Percentiles rank a stretch among this genome's conserved stretches.
Evolutionary conservation across 371 early-diverging fungal species (phyloP).

Genomic region (Zancudomyces culisetae): DNA sequence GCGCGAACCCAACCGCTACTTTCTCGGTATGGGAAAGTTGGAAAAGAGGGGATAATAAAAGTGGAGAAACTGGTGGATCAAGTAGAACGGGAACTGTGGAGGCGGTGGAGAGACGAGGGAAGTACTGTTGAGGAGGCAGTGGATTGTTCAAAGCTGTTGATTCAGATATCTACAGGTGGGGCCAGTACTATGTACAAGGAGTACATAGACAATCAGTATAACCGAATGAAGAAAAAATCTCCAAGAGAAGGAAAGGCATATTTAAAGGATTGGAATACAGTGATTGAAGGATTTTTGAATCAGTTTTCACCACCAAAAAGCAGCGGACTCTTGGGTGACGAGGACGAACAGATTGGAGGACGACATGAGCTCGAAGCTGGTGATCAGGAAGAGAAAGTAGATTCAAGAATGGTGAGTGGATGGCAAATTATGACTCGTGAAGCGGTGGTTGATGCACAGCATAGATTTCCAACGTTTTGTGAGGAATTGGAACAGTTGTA

Average conservation of each 20-base stretch:
- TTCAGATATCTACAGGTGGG: constrained; percentile 11
- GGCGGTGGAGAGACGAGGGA: constrained; percentile 6
- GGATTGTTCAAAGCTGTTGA: constrained; percentile 15
- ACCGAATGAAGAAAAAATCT: not conserved
- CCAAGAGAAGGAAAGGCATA: not conserved
- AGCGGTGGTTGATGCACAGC: too few relatives aligned
- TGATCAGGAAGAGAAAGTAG: too few relatives aligned
- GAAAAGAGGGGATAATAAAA: constrained; percentile 41
- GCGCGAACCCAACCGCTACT: constrained; percentile 46
- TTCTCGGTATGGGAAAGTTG: constrained; percentile 46
- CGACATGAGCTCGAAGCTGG: too few relatives aligned
- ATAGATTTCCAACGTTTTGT: too few relatives aligned
- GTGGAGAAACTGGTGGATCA: constrained; percentile 36
- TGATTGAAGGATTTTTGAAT: constrained; percentile 17
- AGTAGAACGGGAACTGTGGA: constrained; percentile 22
- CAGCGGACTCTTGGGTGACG: constrained; percentile 15
- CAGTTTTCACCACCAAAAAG: constrained; percentile 19
- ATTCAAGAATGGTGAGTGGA: too few relatives aligned
- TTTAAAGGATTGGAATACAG: constrained; percentile 15
- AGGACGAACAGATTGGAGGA: too few relatives aligned
- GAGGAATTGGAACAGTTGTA: too few relatives aligned
- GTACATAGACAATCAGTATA: constrained; percentile 12
- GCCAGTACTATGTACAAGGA: constrained; percentile 9
- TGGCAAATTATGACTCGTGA: too few relatives aligned
- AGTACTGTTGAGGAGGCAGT: constrained; percentile 11